Conservation (phyloP, 2,329 filamentous ascomycete species). For the Nigrospora sphaerica region DNA sequence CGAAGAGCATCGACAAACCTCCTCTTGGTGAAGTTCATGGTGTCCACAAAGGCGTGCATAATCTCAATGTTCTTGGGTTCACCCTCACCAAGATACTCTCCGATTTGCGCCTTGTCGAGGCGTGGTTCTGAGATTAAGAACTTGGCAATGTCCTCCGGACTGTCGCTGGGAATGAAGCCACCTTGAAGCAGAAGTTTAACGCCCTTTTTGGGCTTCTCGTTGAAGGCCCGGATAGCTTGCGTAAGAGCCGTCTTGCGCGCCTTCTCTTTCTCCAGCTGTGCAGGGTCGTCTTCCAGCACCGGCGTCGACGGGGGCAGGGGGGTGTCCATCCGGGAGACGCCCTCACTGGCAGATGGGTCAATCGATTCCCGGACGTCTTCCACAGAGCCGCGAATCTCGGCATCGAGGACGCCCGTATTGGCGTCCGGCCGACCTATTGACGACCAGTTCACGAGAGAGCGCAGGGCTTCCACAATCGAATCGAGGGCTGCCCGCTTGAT, state of each 20-base stretch:
- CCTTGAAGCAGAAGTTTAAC: constrained; percentile 78
- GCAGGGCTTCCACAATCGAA: constrained; percentile 78
- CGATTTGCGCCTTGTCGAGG: constrained; percentile 85
- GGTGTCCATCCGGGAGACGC: constrained; percentile 54
- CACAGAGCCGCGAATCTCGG: constrained; percentile 45
- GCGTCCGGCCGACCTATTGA: constrained; percentile 56
- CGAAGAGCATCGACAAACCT: constrained; percentile 90
- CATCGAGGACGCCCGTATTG: constrained; percentile 37
- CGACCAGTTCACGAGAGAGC: constrained; percentile 91
- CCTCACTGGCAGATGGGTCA: constrained; percentile 59
- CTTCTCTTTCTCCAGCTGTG: constrained; percentile 90
- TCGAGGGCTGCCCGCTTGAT: constrained; percentile 88
- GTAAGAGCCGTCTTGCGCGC: constrained; percentile 86
- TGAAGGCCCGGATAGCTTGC: constrained; percentile 87
- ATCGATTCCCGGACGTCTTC: constrained; percentile 63
- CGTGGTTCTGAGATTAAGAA: constrained; percentile 79
- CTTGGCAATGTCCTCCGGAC: constrained; percentile 71
- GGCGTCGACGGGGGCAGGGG: constrained; percentile 59
- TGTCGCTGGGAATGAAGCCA: constrained; percentile 77
- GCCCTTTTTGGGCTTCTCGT: constrained; percentile 94
- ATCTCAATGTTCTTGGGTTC: constrained; percentile 90
- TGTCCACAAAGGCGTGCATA: constrained; percentile 96
- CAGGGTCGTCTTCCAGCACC: constrained; percentile 79
- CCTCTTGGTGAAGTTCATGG: constrained; percentile 87
- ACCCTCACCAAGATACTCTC: constrained; percentile 90